Evolutionary conservation across 73 alveolate genomes (phyloP).

Genomic region (Tetrahymena thermophila): DNA sequence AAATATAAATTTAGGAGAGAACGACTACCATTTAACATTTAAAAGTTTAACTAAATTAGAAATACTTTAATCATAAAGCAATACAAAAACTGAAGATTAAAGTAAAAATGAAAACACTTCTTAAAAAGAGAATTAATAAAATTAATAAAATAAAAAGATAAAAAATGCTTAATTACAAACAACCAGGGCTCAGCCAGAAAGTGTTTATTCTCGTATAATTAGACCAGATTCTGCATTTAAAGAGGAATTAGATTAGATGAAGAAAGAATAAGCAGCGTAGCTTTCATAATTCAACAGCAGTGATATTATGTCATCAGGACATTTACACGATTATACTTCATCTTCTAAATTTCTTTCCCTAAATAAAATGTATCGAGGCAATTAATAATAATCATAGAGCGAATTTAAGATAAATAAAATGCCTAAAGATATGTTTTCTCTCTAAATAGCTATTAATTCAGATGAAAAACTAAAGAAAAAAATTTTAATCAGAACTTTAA

Average conservation of each 20-base stretch:
- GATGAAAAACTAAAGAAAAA: background rate
- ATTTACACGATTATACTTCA: background rate
- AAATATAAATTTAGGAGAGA: background rate
- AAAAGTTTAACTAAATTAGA: background rate
- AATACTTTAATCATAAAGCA: background rate
- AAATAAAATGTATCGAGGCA: background rate
- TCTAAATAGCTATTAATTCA: background rate
- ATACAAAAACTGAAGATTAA: background rate
- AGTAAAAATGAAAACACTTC: background rate
- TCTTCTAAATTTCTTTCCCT: background rate
- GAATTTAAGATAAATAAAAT: background rate
- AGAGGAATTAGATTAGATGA: background rate
- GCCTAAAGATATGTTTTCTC: background rate
- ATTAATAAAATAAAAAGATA: background rate
- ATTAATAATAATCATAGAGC: background rate
- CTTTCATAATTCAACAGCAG: background rate
- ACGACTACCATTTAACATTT: background rate
- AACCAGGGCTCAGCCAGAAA: background rate
- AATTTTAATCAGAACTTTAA: background rate
- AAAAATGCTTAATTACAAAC: background rate
- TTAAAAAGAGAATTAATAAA: background rate
- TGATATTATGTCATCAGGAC: background rate
- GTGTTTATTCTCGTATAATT: background rate
- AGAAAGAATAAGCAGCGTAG: background rate
- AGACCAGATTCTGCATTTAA: background rate